Conservation (phyloP, 202 grass and related monocot genomes). For the Zoysia matrella region DNA sequence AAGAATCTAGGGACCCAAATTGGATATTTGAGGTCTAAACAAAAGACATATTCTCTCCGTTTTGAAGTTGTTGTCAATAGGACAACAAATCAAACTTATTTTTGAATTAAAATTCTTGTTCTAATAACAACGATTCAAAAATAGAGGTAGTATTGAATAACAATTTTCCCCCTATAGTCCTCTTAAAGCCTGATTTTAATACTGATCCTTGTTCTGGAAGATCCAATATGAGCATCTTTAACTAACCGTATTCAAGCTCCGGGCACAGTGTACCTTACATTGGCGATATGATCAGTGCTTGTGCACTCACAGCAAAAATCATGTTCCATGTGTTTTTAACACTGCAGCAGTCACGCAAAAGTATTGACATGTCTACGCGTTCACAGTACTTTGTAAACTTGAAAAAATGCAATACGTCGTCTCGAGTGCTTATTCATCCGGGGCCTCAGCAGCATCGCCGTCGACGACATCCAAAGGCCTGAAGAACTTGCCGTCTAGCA, state of each 20-base stretch:
- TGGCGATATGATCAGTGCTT: background rate
- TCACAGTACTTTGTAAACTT: background rate
- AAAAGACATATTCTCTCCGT: too few relatives aligned
- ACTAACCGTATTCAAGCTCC: background rate
- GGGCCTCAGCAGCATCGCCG: background rate
- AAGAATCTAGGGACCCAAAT: too few relatives aligned
- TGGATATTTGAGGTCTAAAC: too few relatives aligned
- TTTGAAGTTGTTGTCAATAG: too few relatives aligned
- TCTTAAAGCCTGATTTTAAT: background rate
- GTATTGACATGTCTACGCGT: background rate
- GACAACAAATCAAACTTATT: too few relatives aligned
- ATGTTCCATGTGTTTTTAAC: background rate
- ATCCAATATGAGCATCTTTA: background rate
- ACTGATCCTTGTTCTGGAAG: background rate
- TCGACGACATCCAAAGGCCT: slow-evolving; percentile 57
- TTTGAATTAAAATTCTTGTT: too few relatives aligned
- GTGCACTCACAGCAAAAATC: background rate
- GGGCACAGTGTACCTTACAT: background rate
- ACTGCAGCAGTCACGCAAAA: background rate
- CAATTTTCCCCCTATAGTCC: background rate
- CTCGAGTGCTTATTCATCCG: slow-evolving; percentile 17
- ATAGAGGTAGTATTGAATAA: background rate
- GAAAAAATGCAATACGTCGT: background rate
- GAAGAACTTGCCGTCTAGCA: slow-evolving; percentile 82
- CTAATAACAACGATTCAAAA: too few relatives aligned